Conservation (phyloP, 2,329 filamentous ascomycete genomes). For the Trichoderma harzianum region DNA sequence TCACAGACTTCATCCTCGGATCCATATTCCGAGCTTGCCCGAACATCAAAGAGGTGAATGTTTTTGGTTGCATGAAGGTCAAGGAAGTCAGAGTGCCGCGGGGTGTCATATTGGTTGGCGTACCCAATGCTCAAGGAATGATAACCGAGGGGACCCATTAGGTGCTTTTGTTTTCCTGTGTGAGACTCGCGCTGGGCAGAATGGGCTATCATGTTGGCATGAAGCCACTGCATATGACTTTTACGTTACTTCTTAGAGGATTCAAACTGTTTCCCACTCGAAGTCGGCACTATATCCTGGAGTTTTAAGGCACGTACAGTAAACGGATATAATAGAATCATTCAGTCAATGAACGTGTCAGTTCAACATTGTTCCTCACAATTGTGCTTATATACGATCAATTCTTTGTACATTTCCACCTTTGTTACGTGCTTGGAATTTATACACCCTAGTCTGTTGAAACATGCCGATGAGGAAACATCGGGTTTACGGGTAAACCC, state of each 20-base stretch:
- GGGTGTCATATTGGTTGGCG: slow-evolving; percentile 55
- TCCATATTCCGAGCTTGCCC: slow-evolving; percentile 64
- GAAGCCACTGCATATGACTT: not conserved
- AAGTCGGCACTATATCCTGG: not conserved
- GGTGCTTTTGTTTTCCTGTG: not conserved
- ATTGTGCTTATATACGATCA: not conserved
- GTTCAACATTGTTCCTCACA: not conserved
- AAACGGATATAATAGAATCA: not conserved
- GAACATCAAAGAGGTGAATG: slow-evolving; percentile 54
- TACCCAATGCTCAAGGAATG: slow-evolving; percentile 59
- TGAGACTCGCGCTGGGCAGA: not conserved
- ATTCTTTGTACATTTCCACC: not conserved
- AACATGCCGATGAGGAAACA: not conserved
- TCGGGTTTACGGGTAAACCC: not conserved
- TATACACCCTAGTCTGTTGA: not conserved
- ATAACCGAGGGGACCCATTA: slow-evolving; percentile 48
- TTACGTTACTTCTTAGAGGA: not conserved
- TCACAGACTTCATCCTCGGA: slow-evolving; percentile 63
- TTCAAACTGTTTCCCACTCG: not conserved
- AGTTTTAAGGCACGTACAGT: not conserved
- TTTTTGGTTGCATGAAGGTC: slow-evolving; percentile 65
- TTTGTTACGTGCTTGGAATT: not conserved
- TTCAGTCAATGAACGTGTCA: not conserved
- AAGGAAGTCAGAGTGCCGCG: slow-evolving; percentile 51
- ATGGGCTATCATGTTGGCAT: not conserved